Percentiles rank a stretch among this genome's conserved stretches.
These are phyloP conservation scores for Cladobotryum mycophilum DNA, from an alignment of 2,329 filamentous ascomycete genomes.

Conservation along the genomic window DNA sequence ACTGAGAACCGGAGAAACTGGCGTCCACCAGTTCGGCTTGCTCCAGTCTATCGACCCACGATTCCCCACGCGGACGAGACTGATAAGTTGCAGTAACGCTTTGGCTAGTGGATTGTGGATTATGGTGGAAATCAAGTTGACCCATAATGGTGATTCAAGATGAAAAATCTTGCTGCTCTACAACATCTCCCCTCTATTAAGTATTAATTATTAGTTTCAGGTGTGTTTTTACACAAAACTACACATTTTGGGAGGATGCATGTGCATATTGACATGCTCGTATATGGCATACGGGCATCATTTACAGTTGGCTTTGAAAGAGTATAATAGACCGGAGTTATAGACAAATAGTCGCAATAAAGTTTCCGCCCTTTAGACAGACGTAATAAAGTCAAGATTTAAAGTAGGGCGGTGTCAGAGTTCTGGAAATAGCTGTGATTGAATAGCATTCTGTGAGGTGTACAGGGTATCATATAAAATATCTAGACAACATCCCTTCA, in stretches of 20 bases:
- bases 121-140: neutral
- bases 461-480: too few relatives aligned
- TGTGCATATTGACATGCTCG: slow-evolving; percentile 8
- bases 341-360: neutral
- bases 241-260: neutral
- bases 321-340: slow-evolving; percentile 11
- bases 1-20: slow-evolving; percentile 15
- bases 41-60: slow-evolving; percentile 19
- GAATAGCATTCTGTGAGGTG: neutral
- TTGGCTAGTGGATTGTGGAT: neutral
- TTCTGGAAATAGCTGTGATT: neutral
- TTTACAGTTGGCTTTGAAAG: slow-evolving; percentile 9
- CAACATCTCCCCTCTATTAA: neutral
- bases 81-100: slow-evolving; percentile 29
- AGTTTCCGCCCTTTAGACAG: slow-evolving; percentile 5
- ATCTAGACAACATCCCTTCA: too few relatives aligned
- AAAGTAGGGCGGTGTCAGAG: too few relatives aligned
- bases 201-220: too few relatives aligned
- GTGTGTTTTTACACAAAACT: too few relatives aligned
- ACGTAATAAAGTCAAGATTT: slow-evolving; percentile 8
- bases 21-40: slow-evolving; percentile 21
- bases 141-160: neutral
- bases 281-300: neutral
- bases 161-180: too few relatives aligned
- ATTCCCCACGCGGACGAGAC: slow-evolving; percentile 20